A percentile compares a stretch with the other conserved stretches of the same genome.
These are phyloP conservation scores for Microthyrium microscopicum DNA, from an alignment of 2,329 filamentous ascomycete species.

Conservation along the genomic window DNA sequence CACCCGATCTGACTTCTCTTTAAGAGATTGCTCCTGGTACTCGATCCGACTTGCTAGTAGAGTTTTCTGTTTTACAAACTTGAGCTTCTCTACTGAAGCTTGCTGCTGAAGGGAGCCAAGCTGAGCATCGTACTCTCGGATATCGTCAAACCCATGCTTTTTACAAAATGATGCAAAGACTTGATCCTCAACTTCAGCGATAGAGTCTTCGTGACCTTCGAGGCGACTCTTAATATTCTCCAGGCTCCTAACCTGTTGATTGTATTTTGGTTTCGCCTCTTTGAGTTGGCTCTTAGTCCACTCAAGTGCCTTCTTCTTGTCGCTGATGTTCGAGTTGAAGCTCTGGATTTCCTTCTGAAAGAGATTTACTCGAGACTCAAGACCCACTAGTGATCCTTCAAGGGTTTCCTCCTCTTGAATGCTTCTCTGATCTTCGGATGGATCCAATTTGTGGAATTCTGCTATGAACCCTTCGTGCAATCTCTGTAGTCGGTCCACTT, in stretches of 20 bases:
- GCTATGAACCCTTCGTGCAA: constrained; percentile 58
- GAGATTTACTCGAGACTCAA: constrained; percentile 58
- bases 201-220: constrained; percentile 41
- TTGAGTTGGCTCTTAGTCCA: constrained; percentile 56
- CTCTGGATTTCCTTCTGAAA: constrained; percentile 60
- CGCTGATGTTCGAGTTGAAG: constrained; percentile 66
- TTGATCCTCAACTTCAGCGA: constrained; percentile 72
- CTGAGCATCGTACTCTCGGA: constrained; percentile 83
- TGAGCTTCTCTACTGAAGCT: constrained; percentile 67
- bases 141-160: constrained; percentile 70
- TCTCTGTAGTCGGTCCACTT: constrained; percentile 70
- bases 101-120: constrained; percentile 88
- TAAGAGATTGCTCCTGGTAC: constrained; percentile 55
- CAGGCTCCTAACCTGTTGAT: constrained; percentile 53
- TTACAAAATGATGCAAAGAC: constrained; percentile 77
- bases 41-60: constrained; percentile 42
- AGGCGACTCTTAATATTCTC: constrained; percentile 43
- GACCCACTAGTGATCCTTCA: constrained; percentile 59
- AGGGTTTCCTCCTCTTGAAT: constrained; percentile 65
- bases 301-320: constrained; percentile 68
- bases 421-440: constrained; percentile 57
- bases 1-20: constrained; percentile 53
- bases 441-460: constrained; percentile 53
- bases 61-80: constrained; percentile 65
- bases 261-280: constrained; percentile 62